Percentiles rank a stretch among this genome's conserved stretches.
Evolutionary conservation across 768 basidiomycete species (phyloP).

Genomic region (Psilocybe sp.): DNA sequence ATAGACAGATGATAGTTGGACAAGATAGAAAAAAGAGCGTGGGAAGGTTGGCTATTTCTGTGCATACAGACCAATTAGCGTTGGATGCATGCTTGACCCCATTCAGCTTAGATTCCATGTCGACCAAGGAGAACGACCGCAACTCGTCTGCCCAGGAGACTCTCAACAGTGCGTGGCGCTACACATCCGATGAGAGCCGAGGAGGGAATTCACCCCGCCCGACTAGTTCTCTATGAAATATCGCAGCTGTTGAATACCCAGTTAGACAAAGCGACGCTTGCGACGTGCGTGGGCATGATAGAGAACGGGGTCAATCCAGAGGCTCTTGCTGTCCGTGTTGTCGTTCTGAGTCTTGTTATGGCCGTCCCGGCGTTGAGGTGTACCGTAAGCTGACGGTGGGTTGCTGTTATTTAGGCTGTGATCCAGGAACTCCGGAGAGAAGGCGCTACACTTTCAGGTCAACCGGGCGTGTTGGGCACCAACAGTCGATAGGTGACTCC

Average conservation of each 20-base stretch:
- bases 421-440: constrained; percentile 82
- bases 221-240: constrained; percentile 77
- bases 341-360: constrained; percentile 1
- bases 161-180: constrained; percentile 55
- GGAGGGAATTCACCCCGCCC: neutral
- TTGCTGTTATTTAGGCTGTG: constrained; percentile 55
- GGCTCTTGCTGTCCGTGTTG: constrained; percentile 69
- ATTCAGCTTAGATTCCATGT: constrained; percentile 23
- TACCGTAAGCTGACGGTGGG: constrained; percentile 3
- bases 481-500: constrained; percentile 4
- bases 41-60: constrained; percentile 17
- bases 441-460: constrained; percentile 39
- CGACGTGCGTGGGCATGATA: constrained; percentile 88
- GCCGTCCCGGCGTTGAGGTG: too few relatives aligned
- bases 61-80: too few relatives aligned
- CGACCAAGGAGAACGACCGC: constrained; percentile 57
- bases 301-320: constrained; percentile 92
- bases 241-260: constrained; percentile 86
- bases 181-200: neutral
- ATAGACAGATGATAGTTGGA: constrained; percentile 5
- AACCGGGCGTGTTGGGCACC: constrained; percentile 16
- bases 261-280: constrained; percentile 88
- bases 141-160: constrained; percentile 66
- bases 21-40: constrained; percentile 15
- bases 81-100: too few relatives aligned